phyloP scores from a whole-genome alignment of 2,329 filamentous ascomycete species.

The Helicocarpus griseus region DNA sequence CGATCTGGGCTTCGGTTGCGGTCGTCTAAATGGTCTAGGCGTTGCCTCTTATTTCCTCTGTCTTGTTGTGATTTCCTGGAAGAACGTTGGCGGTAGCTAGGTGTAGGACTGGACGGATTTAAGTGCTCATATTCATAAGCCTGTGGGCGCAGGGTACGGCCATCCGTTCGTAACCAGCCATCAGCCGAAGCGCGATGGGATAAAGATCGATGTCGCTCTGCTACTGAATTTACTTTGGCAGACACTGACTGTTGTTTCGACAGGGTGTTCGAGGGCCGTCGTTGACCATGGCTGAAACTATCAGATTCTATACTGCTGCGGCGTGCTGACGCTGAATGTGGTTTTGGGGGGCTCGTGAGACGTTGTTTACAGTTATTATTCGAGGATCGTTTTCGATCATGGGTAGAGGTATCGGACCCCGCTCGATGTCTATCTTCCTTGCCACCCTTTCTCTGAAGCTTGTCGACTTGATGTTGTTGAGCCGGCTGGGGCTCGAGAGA shows the following conservation, averaged over 20 bases:
- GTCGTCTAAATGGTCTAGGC: background rate
- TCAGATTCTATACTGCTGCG: too few species aligned
- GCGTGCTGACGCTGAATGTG: background rate
- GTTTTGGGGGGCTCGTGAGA: background rate
- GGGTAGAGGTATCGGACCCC: background rate
- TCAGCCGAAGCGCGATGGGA: background rate
- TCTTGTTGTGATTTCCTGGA: background rate
- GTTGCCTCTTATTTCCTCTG: background rate
- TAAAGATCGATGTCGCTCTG: background rate
- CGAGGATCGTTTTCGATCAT: background rate
- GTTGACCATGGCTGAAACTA: background rate
- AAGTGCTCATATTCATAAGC: constrained; percentile 1
- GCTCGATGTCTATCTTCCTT: background rate
- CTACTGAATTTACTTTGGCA: background rate
- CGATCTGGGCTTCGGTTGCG: background rate
- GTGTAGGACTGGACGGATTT: constrained; percentile 10
- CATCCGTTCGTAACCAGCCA: constrained; percentile 10
- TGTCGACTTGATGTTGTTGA: background rate
- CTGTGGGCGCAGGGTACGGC: background rate
- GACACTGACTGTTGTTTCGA: background rate
- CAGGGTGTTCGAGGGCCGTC: background rate
- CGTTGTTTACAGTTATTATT: too few species aligned
- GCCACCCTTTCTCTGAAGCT: background rate
- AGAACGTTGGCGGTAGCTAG: constrained; percentile 2
- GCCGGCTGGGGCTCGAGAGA: background rate